phyloP scores from a whole-genome alignment of 768 basidiomycete species.

The Exidia glandulosa region DNA sequence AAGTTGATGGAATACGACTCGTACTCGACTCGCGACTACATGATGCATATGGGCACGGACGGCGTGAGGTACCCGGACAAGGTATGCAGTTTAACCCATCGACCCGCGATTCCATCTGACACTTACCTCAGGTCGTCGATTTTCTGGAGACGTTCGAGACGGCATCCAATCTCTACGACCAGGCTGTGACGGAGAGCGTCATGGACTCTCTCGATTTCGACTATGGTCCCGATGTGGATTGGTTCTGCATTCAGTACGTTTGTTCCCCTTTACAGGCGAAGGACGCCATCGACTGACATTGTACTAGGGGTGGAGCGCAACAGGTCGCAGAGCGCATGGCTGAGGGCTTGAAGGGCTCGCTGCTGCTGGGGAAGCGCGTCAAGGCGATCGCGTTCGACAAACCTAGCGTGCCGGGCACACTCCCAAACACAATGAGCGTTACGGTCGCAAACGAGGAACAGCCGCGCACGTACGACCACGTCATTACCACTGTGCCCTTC shows the following conservation, averaged over 20 bases:
- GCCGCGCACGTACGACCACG: slow-evolving; percentile 21
- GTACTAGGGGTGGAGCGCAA: not conserved
- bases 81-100: no score
- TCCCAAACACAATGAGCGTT: not conserved
- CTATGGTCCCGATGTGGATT: not conserved
- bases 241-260: not conserved
- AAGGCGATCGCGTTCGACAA: not conserved
- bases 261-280: not conserved
- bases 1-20: not conserved
- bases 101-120: no score
- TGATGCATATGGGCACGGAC: slow-evolving; percentile 1
- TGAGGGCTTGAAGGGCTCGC: not conserved
- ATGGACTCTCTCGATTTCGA: slow-evolving; percentile 19
- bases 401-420: not conserved
- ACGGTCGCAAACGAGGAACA: not conserved
- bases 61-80: not conserved
- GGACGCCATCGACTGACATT: not conserved
- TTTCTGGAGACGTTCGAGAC: slow-evolving; percentile 20
- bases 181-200: slow-evolving; percentile 24
- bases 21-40: not conserved
- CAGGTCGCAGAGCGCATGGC: not conserved
- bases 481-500: slow-evolving; percentile 33
- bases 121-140: not conserved
- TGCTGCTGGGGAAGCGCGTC: no score
- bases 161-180: slow-evolving; percentile 23